Base-by-base conservation (phyloP, 345 rosid genomes). In the Gossypium ekmanianum region DNA sequence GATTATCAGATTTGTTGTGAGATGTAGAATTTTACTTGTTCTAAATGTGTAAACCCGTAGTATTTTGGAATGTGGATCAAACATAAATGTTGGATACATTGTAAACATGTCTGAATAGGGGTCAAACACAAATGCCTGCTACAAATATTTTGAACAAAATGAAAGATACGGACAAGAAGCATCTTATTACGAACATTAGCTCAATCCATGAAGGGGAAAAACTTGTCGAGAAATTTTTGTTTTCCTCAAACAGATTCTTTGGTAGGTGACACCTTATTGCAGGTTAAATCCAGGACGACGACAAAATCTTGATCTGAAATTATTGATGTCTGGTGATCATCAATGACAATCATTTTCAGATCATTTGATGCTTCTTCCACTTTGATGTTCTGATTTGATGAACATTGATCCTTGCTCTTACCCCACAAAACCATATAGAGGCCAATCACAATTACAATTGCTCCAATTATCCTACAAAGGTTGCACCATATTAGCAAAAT, bases 391-490 rank as follows among this genome's bases (percentile, higher is more conserved):
- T 48, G 59, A 20, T 69, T 54, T 6, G 64, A 41, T 20, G 16
- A 8, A 12, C 12, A 52, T 10, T 41, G 10, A 11, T 72, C 54
- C 39, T 56, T 72, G 65, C 75, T 72, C 27, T 72, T 72, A 17
- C 75, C 75, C 75, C 75, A 57, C 11, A 56, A 20, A 54, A 72
- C 75, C 45, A 56, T 4, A 72, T 55, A 71, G 4, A 72, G 17
- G 20, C 75, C 75, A 11, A 43, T 20, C 9, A 72, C 64, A n/a
- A 57, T 72, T 3, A 72, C 39, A 12, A 20, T 12, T 22, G 65
- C 47, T 18, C 65, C 75, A 18, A 57, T 43, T 11, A 56, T 17
- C 75, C 65, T 72, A 22, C 2, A 18, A 44, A 65, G n/a, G 61
- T 18, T 56, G 26, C 61, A 11, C 10, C 10, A 45, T 8, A 45